Conservation (phyloP, 495 filamentous ascomycete species). For the Penicillium cosmopolitanum region DNA sequence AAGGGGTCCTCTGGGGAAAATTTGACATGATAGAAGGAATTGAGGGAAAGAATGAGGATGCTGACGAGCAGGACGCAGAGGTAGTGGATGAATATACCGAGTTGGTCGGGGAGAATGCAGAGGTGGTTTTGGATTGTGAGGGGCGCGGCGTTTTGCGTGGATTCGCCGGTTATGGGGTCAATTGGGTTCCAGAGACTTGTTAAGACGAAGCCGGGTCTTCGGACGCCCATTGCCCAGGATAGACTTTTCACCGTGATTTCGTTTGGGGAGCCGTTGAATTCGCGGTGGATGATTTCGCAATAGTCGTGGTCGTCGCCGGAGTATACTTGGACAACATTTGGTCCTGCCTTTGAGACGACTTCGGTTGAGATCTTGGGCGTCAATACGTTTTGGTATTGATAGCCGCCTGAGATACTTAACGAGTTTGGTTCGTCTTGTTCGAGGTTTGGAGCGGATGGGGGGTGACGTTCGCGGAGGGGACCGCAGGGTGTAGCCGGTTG, state of each 20-base stretch:
- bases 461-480: conserved; percentile 80
- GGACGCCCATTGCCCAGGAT: conserved; percentile 96
- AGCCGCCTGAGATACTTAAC: conserved; percentile 73
- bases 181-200: conserved; percentile 92
- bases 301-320: conserved; percentile 99
- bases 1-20: conserved; percentile 16
- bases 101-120: conserved; percentile 87
- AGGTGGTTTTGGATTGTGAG: conserved; percentile 83
- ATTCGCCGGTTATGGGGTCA: conserved; percentile 60
- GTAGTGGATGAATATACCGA: conserved; percentile 82
- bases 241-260: conserved; percentile 96
- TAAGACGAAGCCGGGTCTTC: conserved; percentile 83
- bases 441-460: conserved; percentile 65
- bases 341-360: conserved; percentile 71
- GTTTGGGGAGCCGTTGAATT: conserved; percentile 66
- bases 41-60: conserved; percentile 59
- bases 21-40: conserved; percentile 58
- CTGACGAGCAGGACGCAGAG: conserved; percentile 61
- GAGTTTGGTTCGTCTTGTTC: conserved; percentile 76
- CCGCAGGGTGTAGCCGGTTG: conserved; percentile 83
- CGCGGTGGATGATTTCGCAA: conserved; percentile 81
- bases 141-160: conserved; percentile 42
- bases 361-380: conserved; percentile 70
- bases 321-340: conserved; percentile 74
- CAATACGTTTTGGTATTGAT: conserved; percentile 97